Base-by-base conservation (phyloP, 495 filamentous ascomycete genomes). In the Penicillium pulvis region DNA sequence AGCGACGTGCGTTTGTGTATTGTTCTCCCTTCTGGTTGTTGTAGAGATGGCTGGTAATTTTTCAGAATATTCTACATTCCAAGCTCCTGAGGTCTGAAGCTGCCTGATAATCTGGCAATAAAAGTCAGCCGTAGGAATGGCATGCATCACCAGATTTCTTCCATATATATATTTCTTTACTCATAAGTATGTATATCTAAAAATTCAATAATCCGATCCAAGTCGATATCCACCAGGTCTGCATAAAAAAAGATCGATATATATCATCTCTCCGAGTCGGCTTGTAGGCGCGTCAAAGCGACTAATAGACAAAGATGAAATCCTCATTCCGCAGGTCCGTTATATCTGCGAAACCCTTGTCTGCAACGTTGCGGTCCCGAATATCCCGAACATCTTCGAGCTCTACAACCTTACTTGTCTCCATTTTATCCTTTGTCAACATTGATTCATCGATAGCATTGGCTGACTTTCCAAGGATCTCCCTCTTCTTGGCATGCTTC, bases 401-500 rank as follows among this genome's bases (percentile, higher is more conserved):
- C 42, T 65, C 63, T 8, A 59, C 20, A 8, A 43, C 66, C 44
- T 71, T 60, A 5, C 45, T 60, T 6, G 47, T 30, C 43, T 62
- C 47, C 14, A 58, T 28, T 23, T 63, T 51, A 10, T 62, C 45
- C 24, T 58, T 62, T 4, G 49, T 23, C 0, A 64, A 17, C 66
- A 68, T 66, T 11, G 59, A 70, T 55, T 66, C 51, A 26, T 70
- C 69, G 26, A 64, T 33, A 0, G 63, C 31, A 42, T 48, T 56
- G 0, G 61, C 64, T 11, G 49, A 59, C 44, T 68, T 74, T 3
- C 70, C 70, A n/a, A 70, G 61, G 20, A 68, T 73, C 39, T 73
- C 69, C 14, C 81, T 69, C 19, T 69, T 69, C 51, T 72, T 75
- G 16, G 73, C 72, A 42, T 83, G 80, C 36, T 67, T 59, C n/a